phyloP scores from a whole-genome alignment of 768 basidiomycete genomes.

The Termitomyces sp. region DNA sequence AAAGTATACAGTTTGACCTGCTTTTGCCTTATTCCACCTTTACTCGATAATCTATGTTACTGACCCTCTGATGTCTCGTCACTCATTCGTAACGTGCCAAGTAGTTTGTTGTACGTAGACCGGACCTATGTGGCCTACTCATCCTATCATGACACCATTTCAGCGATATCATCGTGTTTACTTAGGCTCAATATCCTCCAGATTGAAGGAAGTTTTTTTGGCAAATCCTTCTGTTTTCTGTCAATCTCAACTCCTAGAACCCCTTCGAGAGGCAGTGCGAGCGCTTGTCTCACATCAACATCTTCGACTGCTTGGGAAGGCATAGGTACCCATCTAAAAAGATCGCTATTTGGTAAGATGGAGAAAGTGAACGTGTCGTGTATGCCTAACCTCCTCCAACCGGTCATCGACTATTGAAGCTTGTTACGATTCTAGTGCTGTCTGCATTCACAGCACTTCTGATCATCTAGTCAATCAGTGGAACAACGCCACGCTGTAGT shows the following conservation, averaged over 20 bases:
- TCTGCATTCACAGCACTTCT: background rate
- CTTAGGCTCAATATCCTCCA: background rate
- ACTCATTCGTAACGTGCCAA: background rate
- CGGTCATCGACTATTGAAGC: too few relatives aligned
- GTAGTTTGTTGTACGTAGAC: too few relatives aligned
- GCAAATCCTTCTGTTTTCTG: background rate
- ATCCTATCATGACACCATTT: too few relatives aligned
- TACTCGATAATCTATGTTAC: background rate
- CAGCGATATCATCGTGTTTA: too few relatives aligned
- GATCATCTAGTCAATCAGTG: background rate
- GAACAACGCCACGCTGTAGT: background rate
- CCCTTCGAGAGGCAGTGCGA: constrained; percentile 3
- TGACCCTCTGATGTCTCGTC: too few relatives aligned
- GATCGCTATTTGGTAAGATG: background rate
- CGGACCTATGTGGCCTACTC: too few relatives aligned
- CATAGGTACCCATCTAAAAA: background rate
- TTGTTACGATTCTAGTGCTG: background rate
- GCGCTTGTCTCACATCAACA: constrained; percentile 5
- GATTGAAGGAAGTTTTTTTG: background rate
- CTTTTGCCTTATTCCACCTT: background rate
- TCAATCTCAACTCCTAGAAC: background rate
- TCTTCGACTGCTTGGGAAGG: background rate
- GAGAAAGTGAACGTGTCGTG: constrained; percentile 1
- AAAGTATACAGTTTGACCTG: too few relatives aligned
- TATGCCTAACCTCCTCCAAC: background rate